These are phyloP conservation scores for Cyberlindnera euphorbiae DNA, from an alignment of 805 yeast genomes.

Conservation along the genomic window DNA sequence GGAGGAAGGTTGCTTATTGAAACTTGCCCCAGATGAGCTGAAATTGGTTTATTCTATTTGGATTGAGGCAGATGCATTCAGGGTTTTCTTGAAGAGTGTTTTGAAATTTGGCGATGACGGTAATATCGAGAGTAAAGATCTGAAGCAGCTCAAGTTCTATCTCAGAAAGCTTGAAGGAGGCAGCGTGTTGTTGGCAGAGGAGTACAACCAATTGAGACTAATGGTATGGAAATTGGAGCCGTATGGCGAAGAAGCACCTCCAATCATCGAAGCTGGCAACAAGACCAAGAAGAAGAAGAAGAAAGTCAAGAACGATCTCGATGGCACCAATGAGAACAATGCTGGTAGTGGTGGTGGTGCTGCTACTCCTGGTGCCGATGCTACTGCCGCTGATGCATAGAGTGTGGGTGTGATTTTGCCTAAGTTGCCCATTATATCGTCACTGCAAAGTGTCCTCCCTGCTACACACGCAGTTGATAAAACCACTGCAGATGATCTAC, in stretches of 20 bases:
- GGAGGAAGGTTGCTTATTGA: constrained; percentile 26
- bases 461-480: too few species aligned
- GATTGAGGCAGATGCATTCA: constrained; percentile 19
- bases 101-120: constrained; percentile 20
- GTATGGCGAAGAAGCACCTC: constrained; percentile 26
- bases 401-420: too few species aligned
- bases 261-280: constrained; percentile 19
- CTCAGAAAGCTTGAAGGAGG: constrained; percentile 47
- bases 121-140: constrained; percentile 18
- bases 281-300: constrained; percentile 19
- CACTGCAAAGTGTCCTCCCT: too few species aligned
- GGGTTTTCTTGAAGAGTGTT: constrained; percentile 16
- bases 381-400: too few species aligned
- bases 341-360: background rate
- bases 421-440: too few species aligned
- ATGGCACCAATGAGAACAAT: too few species aligned
- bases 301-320: background rate
- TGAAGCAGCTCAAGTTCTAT: constrained; percentile 34
- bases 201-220: constrained; percentile 27
- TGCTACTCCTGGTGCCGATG: background rate
- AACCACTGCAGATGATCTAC: too few species aligned
- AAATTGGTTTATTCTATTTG: constrained; percentile 16
- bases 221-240: constrained; percentile 26
- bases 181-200: constrained; percentile 31
- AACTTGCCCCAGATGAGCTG: constrained; percentile 33